Base-by-base conservation (phyloP, 805 yeast genomes). In the Candida ficus region DNA sequence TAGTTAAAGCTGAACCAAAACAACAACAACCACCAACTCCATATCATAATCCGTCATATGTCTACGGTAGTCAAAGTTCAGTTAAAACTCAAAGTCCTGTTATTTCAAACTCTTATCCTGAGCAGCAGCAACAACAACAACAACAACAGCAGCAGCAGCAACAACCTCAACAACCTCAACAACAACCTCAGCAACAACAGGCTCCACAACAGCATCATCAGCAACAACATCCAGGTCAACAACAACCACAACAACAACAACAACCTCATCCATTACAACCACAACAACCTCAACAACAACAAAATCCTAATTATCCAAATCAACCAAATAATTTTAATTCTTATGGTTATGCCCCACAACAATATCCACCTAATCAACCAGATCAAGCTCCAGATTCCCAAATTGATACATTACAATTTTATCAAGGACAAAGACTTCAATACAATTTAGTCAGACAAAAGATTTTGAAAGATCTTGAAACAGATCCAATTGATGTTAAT, bases 391-490 rank as follows among this genome's bases (percentile, higher is more conserved):
- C n/a, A 13, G 14, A 26, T 26, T 26, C n/a, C 14, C n/a, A 12
- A 6, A 5, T 16, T 21, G 47, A 45, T 16, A 16, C 29, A 3
- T 7, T 39, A 22, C 50, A 48, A 26, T 52, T 35, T 22, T 53
- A 36, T 29, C 46, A 45, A 13, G 49, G 54, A 12, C 52, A 51
- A 19, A 41, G 51, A 26, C 47, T 54, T 25, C 57, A 52, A 25
- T 53, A 50, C 38, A 52, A 46, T 9, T 5, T 33, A 17, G 52
- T 44, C 1, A 40, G 50, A 23, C 47, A 43, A 13, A 37, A 41
- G 20, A 29, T 54, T 12, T 7, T 50, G 3, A 49, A 46, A 18
- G 56, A 52, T 23, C 27, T 54, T 17, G 49, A 47, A 17, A 39
- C 18, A 16, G 48, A 39, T 1, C 38, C 38, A 10, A 11, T 39